Base-by-base conservation (phyloP, 2,329 filamentous ascomycete genomes). In the Fusarium sp. region DNA sequence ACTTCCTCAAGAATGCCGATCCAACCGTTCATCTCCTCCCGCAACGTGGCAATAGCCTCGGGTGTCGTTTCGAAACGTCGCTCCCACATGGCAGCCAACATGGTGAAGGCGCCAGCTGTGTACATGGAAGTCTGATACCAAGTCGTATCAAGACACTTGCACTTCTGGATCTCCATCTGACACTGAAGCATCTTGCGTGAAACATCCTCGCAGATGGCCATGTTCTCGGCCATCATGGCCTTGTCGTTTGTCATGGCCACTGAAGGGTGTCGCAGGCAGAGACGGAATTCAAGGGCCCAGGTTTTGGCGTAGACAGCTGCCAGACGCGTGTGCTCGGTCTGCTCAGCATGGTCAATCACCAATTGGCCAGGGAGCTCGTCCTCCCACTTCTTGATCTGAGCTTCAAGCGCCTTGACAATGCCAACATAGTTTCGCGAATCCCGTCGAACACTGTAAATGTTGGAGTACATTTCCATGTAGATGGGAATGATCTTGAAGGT, bases 71-170 rank as follows among this genome's bases (percentile, higher is more conserved):
- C 84, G 52, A 88, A 87, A 33, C 91, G 85, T 50, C 90, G 87
- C 76, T 93, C 88, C 83, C 89, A 93, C 60, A 90, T 87, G 3
- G 89, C 88, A 49, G 92, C 93, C 1, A 95, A 82, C 17, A 88
- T 90, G 0, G 91, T 92, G 73, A 94, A 93, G 61, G 93, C 90
- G 30, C 91, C 91, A 45, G 91, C 89, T 15, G 93, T 85, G 75
- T 93, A 93, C 9, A 93, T 87, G 0, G 92, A 90, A 52, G 89
- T 86, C 50, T 91, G 91, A 74, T 93, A 92, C 92, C 92, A 95
- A 2, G 92, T 93, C 3, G 91, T 93, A 76, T 95, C 93, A 7
- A 95, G 81, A 46, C 89, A 90, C 75, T 91, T 92, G 62, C 90
- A 83, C 71, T 85, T 86, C 63, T 88, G 87, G 50, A 95, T 80